phyloP scores from a whole-genome alignment of 2,329 filamentous ascomycete genomes.

The Fusarium euwallaceae region DNA sequence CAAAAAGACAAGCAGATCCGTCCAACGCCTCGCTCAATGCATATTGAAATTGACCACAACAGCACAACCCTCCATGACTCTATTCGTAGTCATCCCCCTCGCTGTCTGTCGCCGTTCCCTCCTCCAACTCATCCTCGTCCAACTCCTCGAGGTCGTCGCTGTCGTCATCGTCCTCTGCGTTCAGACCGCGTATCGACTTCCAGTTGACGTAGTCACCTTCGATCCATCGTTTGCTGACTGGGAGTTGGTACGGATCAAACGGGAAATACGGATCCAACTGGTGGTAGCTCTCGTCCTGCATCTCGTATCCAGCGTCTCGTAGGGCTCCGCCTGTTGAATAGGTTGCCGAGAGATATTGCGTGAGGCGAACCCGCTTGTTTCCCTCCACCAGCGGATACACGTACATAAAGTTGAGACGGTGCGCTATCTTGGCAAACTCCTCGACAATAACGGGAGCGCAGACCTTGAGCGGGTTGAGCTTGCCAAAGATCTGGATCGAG shows the following conservation, averaged over 20 bases:
- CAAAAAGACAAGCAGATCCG: constrained; percentile 28
- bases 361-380: constrained; percentile 90
- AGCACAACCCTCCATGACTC: constrained; percentile 1
- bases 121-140: constrained; percentile 60
- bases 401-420: constrained; percentile 89
- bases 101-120: constrained; percentile 65
- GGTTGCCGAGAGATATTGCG: constrained; percentile 73
- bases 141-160: constrained; percentile 66
- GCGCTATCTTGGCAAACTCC: constrained; percentile 89
- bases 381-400: constrained; percentile 88
- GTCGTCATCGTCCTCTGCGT: constrained; percentile 68
- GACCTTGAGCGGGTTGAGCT: constrained; percentile 94
- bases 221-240: constrained; percentile 88
- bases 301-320: constrained; percentile 61
- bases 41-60: constrained; percentile 16
- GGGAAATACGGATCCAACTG: constrained; percentile 96
- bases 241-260: constrained; percentile 95
- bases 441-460: constrained; percentile 91
- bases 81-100: constrained; percentile 58
- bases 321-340: constrained; percentile 68
- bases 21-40: constrained; percentile 41
- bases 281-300: constrained; percentile 80
- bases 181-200: constrained; percentile 79
- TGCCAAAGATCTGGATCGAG: constrained; percentile 83
- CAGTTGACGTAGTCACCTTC: constrained; percentile 86